Evolutionary conservation across 208 protist species (phyloP).

Genomic region (Trypanosoma rangeli): DNA sequence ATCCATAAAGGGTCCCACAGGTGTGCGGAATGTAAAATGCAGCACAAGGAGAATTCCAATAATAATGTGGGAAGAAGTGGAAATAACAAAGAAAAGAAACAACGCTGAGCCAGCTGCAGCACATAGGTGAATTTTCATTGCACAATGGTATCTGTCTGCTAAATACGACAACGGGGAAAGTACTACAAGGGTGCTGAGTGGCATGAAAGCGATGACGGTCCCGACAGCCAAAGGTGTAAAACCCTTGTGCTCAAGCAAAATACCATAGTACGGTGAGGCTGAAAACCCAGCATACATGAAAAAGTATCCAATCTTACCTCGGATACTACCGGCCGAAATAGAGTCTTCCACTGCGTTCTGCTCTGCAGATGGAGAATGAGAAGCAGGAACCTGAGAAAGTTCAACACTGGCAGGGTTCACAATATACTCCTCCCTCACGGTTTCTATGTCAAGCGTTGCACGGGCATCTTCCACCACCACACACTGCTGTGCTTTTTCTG

Average conservation of each 20-base stretch:
- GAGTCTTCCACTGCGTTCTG: neutral
- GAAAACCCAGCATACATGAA: constrained; percentile 24
- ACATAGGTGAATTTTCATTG: constrained; percentile 8
- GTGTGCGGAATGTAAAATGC: constrained; percentile 22
- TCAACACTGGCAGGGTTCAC: neutral
- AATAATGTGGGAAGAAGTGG: neutral
- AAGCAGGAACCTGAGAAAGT: neutral
- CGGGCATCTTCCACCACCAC: neutral
- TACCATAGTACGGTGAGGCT: constrained; percentile 27
- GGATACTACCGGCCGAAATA: constrained; percentile 5
- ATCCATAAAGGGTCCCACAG: constrained; percentile 28
- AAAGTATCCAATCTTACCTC: constrained; percentile 13
- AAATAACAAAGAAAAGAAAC: constrained; percentile 2
- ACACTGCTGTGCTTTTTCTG: neutral
- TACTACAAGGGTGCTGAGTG: constrained; percentile 21
- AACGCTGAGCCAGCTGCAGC: constrained; percentile 5
- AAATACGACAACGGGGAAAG: constrained; percentile 27
- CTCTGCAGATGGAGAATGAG: neutral
- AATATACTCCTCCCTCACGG: neutral
- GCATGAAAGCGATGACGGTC: constrained; percentile 15
- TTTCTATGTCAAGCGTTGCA: neutral
- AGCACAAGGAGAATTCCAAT: constrained; percentile 18
- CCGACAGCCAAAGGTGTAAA: constrained; percentile 21
- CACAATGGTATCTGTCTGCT: constrained; percentile 24
- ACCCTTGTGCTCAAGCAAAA: constrained; percentile 16